These are phyloP conservation scores for Coemansia sp. DNA, from an alignment of 192 early-diverging fungal species.

Conservation along the genomic window DNA sequence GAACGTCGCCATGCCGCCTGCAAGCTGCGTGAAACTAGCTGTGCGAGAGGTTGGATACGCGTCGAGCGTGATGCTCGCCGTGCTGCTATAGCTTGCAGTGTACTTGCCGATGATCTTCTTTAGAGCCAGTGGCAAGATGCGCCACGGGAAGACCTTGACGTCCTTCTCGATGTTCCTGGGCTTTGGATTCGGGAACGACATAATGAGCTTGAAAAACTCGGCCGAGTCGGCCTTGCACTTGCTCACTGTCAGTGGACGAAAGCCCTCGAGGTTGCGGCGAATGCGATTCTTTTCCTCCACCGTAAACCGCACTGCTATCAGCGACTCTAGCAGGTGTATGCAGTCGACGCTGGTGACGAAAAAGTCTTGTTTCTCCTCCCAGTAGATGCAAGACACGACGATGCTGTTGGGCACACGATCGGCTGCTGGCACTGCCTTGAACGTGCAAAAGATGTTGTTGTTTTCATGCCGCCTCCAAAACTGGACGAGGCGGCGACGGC, in stretches of 20 bases:
- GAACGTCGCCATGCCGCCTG: slow-evolving; percentile 34
- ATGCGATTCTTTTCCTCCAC: slow-evolving; percentile 88
- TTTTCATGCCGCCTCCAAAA: slow-evolving; percentile 73
- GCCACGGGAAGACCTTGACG: slow-evolving; percentile 86
- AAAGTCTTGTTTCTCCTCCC: slow-evolving; percentile 71
- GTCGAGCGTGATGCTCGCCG: slow-evolving; percentile 30
- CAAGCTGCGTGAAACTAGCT: slow-evolving; percentile 26
- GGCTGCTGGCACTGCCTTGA: slow-evolving; percentile 63
- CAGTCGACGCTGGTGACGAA: slow-evolving; percentile 82
- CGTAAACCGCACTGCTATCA: slow-evolving; percentile 75
- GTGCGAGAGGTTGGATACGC: slow-evolving; percentile 21
- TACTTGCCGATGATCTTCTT: slow-evolving; percentile 83
- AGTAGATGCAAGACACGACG: slow-evolving; percentile 82
- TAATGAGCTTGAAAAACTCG: slow-evolving; percentile 82
- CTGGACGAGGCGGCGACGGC: slow-evolving; percentile 70
- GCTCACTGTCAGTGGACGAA: slow-evolving; percentile 75
- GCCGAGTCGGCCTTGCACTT: slow-evolving; percentile 76
- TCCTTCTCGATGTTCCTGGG: slow-evolving; percentile 89
- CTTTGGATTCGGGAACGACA: slow-evolving; percentile 80
- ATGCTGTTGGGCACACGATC: slow-evolving; percentile 66
- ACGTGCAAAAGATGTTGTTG: slow-evolving; percentile 66
- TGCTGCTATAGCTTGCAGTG: slow-evolving; percentile 54
- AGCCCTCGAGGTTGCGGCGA: slow-evolving; percentile 81
- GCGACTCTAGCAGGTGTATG: slow-evolving; percentile 72
- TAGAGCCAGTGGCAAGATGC: slow-evolving; percentile 66